phyloP scores from a whole-genome alignment of 805 yeast genomes.

The Starmerella tilneyi region DNA sequence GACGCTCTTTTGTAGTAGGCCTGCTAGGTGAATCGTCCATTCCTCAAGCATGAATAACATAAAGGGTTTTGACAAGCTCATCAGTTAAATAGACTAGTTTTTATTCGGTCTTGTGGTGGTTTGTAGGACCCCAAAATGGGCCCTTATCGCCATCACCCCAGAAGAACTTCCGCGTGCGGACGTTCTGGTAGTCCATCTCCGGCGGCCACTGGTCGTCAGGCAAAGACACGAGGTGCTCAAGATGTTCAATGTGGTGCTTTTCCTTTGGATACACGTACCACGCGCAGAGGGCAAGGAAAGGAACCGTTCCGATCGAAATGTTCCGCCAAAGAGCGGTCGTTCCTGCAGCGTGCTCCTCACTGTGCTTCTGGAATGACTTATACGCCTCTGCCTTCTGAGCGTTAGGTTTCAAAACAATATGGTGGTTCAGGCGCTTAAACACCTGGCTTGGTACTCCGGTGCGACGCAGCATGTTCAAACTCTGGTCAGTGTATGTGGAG shows the following conservation, averaged over 20 bases:
- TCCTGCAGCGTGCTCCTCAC: conserved; percentile 66
- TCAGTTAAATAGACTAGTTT: not conserved
- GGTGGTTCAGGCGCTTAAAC: conserved; percentile 25
- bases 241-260: conserved; percentile 80
- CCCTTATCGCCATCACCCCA: conserved; percentile 99
- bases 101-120: conserved; percentile 51
- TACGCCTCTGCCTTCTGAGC: conserved; percentile 63
- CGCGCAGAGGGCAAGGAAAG: conserved; percentile 67
- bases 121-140: conserved; percentile 89
- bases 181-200: conserved; percentile 83
- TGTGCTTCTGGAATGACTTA: conserved; percentile 49
- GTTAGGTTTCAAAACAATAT: conserved; percentile 30
- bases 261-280: conserved; percentile 75
- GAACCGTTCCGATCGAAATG: conserved; percentile 72
- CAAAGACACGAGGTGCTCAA: conserved; percentile 44
- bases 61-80: too few species aligned
- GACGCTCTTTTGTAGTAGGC: too few species aligned
- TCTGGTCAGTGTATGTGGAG: not conserved
- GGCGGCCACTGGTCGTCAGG: conserved; percentile 88
- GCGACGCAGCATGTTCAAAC: conserved; percentile 21
- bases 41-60: too few species aligned
- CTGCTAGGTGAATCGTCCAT: too few species aligned
- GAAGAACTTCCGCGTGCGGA: conserved; percentile 78
- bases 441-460: conserved; percentile 15
- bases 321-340: conserved; percentile 79